Conservation (phyloP, 2,329 filamentous ascomycete species). For the Pseudogymnoascus sp. region DNA sequence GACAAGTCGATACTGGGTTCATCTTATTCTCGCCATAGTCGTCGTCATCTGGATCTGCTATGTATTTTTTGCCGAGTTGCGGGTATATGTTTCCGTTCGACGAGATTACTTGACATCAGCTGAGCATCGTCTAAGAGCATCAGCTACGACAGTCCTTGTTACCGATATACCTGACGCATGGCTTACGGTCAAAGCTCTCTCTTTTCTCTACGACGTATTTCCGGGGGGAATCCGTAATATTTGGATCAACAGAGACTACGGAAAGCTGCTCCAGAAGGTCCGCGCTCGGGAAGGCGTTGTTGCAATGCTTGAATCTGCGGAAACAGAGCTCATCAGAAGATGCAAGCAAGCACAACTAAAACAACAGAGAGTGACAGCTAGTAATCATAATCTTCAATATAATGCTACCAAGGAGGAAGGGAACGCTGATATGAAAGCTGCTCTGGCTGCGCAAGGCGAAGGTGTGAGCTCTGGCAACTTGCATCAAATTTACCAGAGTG, state of each 20-base stretch:
- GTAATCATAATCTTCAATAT: conserved; percentile 25
- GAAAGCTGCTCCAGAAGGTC: conserved; percentile 75
- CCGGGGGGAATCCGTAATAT: conserved; percentile 91
- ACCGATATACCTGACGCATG: conserved; percentile 85
- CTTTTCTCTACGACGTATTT: conserved; percentile 86
- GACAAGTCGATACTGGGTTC: conserved; percentile 68
- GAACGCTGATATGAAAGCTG: conserved; percentile 31
- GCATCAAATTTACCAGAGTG: conserved; percentile 44
- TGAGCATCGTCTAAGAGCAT: conserved; percentile 85
- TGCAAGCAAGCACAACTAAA: conserved; percentile 76
- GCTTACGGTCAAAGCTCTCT: conserved; percentile 73
- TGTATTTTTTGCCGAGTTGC: conserved; percentile 77
- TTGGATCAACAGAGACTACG: conserved; percentile 89
- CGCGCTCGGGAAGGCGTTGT: conserved; percentile 64
- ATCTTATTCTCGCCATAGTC: conserved; percentile 67
- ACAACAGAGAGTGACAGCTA: conserved; percentile 34
- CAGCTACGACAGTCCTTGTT: conserved; percentile 93
- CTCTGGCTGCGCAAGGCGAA: conserved; percentile 42
- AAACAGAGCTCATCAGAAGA: conserved; percentile 72
- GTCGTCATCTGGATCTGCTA: conserved; percentile 78
- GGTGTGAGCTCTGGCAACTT: conserved; percentile 45
- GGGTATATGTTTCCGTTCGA: conserved; percentile 82
- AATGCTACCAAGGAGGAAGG: conserved; percentile 23
- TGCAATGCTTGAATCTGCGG: conserved; percentile 63
- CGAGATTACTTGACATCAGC: conserved; percentile 92